Base-by-base conservation (phyloP, 2,329 filamentous ascomycete genomes). In the Thermomyces lanuginosus region DNA sequence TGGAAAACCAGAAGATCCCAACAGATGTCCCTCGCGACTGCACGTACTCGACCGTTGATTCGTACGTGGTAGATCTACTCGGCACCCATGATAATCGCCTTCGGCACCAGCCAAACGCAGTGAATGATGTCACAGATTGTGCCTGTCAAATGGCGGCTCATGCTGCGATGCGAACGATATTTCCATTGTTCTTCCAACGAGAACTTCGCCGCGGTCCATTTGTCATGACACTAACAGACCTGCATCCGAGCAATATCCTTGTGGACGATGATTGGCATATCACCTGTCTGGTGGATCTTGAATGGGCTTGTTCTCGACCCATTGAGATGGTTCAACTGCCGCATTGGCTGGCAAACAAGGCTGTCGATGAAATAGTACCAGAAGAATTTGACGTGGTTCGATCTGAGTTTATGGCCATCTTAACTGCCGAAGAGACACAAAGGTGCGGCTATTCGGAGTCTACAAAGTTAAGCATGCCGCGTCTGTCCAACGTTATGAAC, bases 201-300 rank as follows among this genome's bases (percentile, higher is more conserved):
- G 45, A 51, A 34, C 36, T 53, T 10, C 36, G 41, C 6, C 33
- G 40, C 10, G 50, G 55, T 5, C 49, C 49, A 1, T 59, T 55
- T 31, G 25, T 43, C 24, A 38, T 45, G 26, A 40, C 21, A 3
- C 37, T 59, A 6, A 58, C 53, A 4, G 56, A 61, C 35, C 31
- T 61, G 2, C 48, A 60, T 28, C 42, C 40, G 27, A 55, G 50
- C 29, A 48, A 49, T 17, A 41, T 48, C 4, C 27, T 31, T 23
- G 24, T 31, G n/a, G 24, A 31, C 21, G 17, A 45, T 6, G 32
- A 51, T 11, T 52, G 51, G 46, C 41, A 51, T 35, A 40, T 55
- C 26, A 52, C 31, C 21, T 34, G 30, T 16, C 29, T 53, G 8
- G 46, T 55, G 30, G 46, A 53, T 25, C 35, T 54, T n/a, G 49